Evolutionary conservation across 495 filamentous ascomycete genomes (phyloP).

Genomic region (Daldinia bambusicola): DNA sequence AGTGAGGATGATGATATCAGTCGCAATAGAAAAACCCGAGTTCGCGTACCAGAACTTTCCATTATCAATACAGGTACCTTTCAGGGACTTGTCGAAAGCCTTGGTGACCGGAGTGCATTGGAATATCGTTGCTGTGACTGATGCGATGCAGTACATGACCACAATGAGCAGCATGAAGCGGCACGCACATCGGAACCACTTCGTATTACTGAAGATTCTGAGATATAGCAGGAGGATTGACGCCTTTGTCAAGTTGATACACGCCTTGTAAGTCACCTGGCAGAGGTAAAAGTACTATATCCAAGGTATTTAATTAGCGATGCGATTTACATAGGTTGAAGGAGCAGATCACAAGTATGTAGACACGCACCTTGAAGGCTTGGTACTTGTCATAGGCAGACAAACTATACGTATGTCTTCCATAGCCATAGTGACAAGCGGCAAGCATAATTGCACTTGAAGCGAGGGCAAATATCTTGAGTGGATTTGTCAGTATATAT

Average conservation of each 20-base stretch:
- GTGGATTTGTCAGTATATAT: not conserved
- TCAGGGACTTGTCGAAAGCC: slow-evolving; percentile 63
- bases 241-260: slow-evolving; percentile 49
- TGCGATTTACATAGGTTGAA: not conserved
- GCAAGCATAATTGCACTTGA: slow-evolving; percentile 47
- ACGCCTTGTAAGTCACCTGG: slow-evolving; percentile 50
- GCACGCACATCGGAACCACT: slow-evolving; percentile 46
- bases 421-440: slow-evolving; percentile 47
- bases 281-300: slow-evolving; percentile 47
- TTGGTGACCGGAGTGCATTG: slow-evolving; percentile 65
- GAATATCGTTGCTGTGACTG: slow-evolving; percentile 54
- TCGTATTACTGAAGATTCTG: slow-evolving; percentile 48
- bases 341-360: not conserved
- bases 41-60: slow-evolving; percentile 61
- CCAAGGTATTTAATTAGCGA: slow-evolving; percentile 9
- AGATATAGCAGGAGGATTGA: slow-evolving; percentile 53
- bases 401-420: slow-evolving; percentile 37
- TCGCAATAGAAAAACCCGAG: slow-evolving; percentile 64
- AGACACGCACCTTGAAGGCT: slow-evolving; percentile 41
- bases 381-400: slow-evolving; percentile 33
- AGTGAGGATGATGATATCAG: slow-evolving; percentile 65
- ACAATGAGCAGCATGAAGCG: slow-evolving; percentile 37
- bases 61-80: slow-evolving; percentile 62
- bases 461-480: slow-evolving; percentile 36
- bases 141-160: slow-evolving; percentile 43